Percentiles rank a stretch among this genome's conserved stretches.
Evolutionary conservation across 225 moss, liverwort and hornwort species (phyloP).

Genomic region (Pseudoscleropodium purum): DNA sequence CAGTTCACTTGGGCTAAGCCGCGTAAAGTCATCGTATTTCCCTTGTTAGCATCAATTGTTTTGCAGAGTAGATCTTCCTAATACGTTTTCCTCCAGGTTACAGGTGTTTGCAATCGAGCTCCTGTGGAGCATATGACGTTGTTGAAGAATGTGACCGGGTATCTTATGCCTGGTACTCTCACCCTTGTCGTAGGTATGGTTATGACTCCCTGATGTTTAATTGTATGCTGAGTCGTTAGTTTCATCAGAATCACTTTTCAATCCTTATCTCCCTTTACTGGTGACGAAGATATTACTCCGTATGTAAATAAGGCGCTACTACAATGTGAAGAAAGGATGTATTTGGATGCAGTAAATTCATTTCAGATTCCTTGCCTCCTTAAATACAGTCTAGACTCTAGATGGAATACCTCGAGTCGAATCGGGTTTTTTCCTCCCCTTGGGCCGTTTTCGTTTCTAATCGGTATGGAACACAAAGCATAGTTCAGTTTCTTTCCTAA

Average conservation of each 20-base stretch:
- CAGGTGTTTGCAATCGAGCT: slow-evolving; percentile 42
- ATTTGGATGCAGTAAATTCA: not conserved
- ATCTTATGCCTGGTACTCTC: slow-evolving; percentile 91
- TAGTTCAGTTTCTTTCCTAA: not conserved
- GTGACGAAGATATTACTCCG: not conserved
- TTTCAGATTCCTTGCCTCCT: not conserved
- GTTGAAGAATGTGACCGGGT: slow-evolving; percentile 71
- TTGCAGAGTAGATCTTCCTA: not conserved
- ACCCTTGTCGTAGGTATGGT: slow-evolving; percentile 81
- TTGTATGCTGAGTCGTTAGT: not conserved
- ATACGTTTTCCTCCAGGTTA: slow-evolving; percentile 28
- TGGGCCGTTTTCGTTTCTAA: not conserved
- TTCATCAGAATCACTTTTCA: not conserved
- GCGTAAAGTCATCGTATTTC: not conserved
- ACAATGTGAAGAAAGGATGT: not conserved
- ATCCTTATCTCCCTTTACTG: not conserved
- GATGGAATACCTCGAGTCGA: not conserved
- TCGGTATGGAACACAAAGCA: not conserved
- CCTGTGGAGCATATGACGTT: slow-evolving; percentile 40
- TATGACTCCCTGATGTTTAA: not conserved
- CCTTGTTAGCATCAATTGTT: not conserved
- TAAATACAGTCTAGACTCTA: not conserved
- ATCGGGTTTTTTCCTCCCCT: not conserved
- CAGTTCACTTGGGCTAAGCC: not conserved
- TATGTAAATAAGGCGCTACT: not conserved